Percentiles rank a stretch among this genome's conserved stretches.
Conservation (phyloP, 495 filamentous ascomycete species). For the Aspergillus hancockii region DNA sequence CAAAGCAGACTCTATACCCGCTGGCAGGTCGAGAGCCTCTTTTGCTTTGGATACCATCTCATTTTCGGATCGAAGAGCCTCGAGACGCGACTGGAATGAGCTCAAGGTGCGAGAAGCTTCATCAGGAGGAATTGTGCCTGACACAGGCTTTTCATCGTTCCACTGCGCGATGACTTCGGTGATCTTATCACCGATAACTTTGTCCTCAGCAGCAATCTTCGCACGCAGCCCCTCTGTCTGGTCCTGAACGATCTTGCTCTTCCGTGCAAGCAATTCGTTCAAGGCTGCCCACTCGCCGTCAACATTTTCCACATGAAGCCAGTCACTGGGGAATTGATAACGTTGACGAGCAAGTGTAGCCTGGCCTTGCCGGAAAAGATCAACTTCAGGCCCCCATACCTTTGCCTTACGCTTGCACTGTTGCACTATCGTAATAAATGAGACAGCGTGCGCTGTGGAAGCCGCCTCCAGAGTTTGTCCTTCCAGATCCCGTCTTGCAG, state of each 20-base stretch:
- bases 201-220: conserved; percentile 95
- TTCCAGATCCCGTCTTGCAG: conserved; percentile 84
- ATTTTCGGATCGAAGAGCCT: conserved; percentile 77
- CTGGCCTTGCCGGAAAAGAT: conserved; percentile 92
- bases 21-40: conserved; percentile 89
- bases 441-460: conserved; percentile 92
- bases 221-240: conserved; percentile 92
- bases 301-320: conserved; percentile 91
- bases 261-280: conserved; percentile 83
- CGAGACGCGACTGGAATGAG: conserved; percentile 79
- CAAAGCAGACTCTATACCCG: conserved; percentile 73
- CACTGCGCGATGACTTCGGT: conserved; percentile 77
- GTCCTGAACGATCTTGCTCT: conserved; percentile 90
- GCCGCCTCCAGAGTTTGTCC: conserved; percentile 86
- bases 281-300: conserved; percentile 90
- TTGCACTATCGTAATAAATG: conserved; percentile 97
- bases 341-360: conserved; percentile 85
- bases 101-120: conserved; percentile 77
- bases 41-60: conserved; percentile 96
- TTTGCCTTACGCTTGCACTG: conserved; percentile 90
- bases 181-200: conserved; percentile 84
- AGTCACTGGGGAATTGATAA: conserved; percentile 89
- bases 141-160: conserved; percentile 96
- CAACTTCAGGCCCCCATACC: conserved; percentile 91
- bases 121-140: conserved; percentile 85